phyloP scores from a whole-genome alignment of 2,329 filamentous ascomycete genomes.

The Monilinia fructicola region DNA sequence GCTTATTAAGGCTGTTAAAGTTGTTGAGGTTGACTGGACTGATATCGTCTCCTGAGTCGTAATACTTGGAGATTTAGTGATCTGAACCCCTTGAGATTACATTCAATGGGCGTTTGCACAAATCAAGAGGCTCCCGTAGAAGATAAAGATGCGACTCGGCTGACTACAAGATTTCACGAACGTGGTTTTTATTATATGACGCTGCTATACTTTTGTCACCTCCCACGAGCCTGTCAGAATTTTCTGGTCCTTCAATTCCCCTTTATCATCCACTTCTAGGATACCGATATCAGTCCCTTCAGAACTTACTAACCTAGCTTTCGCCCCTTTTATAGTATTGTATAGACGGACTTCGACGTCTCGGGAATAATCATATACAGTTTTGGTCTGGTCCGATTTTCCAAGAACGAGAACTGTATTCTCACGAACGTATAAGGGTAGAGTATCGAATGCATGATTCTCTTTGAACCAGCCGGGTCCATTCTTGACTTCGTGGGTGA shows the following conservation, averaged over 20 bases:
- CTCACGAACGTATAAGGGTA: slow-evolving; percentile 49
- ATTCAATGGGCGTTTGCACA: neutral
- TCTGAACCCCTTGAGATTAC: neutral
- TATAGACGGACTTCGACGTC: slow-evolving; percentile 50
- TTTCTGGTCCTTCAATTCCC: slow-evolving; percentile 44
- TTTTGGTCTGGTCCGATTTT: slow-evolving; percentile 35
- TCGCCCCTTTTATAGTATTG: slow-evolving; percentile 45
- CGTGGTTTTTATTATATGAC: neutral
- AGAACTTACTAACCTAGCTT: slow-evolving; percentile 46
- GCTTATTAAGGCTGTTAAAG: neutral
- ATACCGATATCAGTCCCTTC: slow-evolving; percentile 46
- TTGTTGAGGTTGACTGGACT: neutral
- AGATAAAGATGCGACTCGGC: neutral
- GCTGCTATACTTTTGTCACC: slow-evolving; percentile 18
- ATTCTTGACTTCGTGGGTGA: slow-evolving; percentile 44
- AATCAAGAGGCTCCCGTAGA: neutral
- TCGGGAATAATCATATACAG: slow-evolving; percentile 38
- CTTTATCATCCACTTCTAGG: slow-evolving; percentile 45
- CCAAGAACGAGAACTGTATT: slow-evolving; percentile 40
- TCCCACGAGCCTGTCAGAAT: slow-evolving; percentile 44
- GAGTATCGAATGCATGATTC: slow-evolving; percentile 48
- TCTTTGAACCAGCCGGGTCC: slow-evolving; percentile 49
- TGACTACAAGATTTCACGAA: neutral
- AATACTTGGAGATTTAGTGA: neutral
- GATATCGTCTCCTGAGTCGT: neutral